These are phyloP conservation scores for Monilinia fructicola DNA, from an alignment of 2,329 filamentous ascomycete genomes.

Conservation along the genomic window DNA sequence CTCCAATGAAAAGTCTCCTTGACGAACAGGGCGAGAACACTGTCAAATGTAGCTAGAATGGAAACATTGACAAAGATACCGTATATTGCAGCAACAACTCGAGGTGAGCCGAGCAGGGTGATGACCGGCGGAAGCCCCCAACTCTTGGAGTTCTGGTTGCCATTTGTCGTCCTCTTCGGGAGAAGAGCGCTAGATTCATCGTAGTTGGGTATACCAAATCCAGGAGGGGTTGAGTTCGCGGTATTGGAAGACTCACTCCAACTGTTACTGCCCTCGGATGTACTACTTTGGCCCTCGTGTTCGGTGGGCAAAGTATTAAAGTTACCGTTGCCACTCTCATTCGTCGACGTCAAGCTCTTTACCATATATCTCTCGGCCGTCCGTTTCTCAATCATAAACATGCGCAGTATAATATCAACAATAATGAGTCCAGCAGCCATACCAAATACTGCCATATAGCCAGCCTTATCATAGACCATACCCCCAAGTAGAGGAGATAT, in stretches of 20 bases:
- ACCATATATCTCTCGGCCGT: slow-evolving; percentile 47
- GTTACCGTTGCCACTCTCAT: not conserved
- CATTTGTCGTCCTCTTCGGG: not conserved
- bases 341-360: slow-evolving; percentile 38
- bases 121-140: slow-evolving; percentile 27
- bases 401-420: slow-evolving; percentile 53
- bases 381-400: slow-evolving; percentile 57
- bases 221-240: slow-evolving; percentile 8
- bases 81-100: slow-evolving; percentile 43
- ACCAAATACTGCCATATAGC: slow-evolving; percentile 60
- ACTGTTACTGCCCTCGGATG: not conserved
- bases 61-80: slow-evolving; percentile 48
- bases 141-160: not conserved
- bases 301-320: not conserved
- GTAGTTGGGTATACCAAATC: slow-evolving; percentile 14
- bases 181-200: slow-evolving; percentile 14
- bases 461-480: slow-evolving; percentile 41
- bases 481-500: slow-evolving; percentile 47
- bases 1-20: slow-evolving; percentile 55
- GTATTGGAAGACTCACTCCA: not conserved
- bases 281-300: not conserved
- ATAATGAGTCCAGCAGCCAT: slow-evolving; percentile 55
- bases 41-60: slow-evolving; percentile 54
- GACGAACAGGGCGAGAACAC: slow-evolving; percentile 55
- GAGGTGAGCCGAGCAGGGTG: slow-evolving; percentile 27